These are phyloP conservation scores for Schizochytrium sp. DNA, from an alignment of 108 stramenopile species.

Conservation along the genomic window DNA sequence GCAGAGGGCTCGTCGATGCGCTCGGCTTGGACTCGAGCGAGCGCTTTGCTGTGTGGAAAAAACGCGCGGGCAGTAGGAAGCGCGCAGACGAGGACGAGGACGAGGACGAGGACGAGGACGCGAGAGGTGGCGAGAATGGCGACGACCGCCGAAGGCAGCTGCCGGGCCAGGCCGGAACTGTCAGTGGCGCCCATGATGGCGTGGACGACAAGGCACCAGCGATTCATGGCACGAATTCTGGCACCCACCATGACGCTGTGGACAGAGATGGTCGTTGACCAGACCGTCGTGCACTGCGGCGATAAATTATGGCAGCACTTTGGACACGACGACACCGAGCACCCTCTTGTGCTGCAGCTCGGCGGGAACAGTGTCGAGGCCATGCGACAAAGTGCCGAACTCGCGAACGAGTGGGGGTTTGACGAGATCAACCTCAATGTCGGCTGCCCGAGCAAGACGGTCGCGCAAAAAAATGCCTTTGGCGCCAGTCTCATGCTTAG, in stretches of 20 bases:
- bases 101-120: background rate
- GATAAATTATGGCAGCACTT: background rate
- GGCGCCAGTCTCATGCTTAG: constrained; percentile 95
- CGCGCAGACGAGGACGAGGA: too few species aligned
- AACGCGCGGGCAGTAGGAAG: too few species aligned
- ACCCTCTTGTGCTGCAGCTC: constrained; percentile 76
- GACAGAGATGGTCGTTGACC: constrained; percentile 96
- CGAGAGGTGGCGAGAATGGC: background rate
- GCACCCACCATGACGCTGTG: constrained; percentile 73
- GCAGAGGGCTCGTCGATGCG: too few species aligned
- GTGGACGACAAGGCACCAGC: constrained; percentile 92
- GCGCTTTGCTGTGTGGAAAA: too few species aligned
- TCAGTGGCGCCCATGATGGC: constrained; percentile 98
- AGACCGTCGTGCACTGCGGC: constrained; percentile 56
- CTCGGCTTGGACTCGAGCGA: too few species aligned
- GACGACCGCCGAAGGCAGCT: background rate
- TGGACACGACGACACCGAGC: background rate
- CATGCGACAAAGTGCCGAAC: constrained; percentile 58
- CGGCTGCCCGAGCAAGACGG: constrained; percentile 93
- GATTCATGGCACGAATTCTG: constrained; percentile 69
- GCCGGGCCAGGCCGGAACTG: constrained; percentile 21
- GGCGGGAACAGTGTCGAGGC: constrained; percentile 81
- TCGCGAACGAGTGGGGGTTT: constrained; percentile 49
- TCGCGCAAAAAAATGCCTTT: constrained; percentile 88
- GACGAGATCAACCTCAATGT: constrained; percentile 96